Evolutionary conservation across 2,329 filamentous ascomycete species (phyloP).

Genomic region (Aspergillus sp.): DNA sequence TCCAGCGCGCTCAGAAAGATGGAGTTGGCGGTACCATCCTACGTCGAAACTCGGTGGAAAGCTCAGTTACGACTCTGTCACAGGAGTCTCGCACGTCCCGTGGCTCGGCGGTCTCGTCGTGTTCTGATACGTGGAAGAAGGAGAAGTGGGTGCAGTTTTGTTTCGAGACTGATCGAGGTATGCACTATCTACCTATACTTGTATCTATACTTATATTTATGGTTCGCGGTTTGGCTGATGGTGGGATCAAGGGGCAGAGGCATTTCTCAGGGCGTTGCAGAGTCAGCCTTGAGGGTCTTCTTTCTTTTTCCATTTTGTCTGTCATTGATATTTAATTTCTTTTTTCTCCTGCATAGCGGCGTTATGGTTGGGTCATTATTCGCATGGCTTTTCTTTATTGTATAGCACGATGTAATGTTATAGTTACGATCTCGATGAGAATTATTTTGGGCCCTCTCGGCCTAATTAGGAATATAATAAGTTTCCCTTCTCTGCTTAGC

Average conservation of each 20-base stretch:
- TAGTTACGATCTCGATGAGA: too few species aligned
- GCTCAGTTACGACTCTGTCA: conserved; percentile 2
- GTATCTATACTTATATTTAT: too few species aligned
- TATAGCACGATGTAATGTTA: too few species aligned
- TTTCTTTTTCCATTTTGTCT: too few species aligned
- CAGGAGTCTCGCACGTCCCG: conserved; percentile 4
- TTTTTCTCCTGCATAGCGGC: too few species aligned
- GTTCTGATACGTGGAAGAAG: background rate
- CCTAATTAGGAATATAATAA: too few species aligned
- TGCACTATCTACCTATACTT: background rate
- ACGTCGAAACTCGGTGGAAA: conserved; percentile 12
- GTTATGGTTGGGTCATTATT: too few species aligned
- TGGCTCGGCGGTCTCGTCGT: background rate
- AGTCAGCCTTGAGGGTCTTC: too few species aligned
- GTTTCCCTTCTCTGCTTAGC: too few species aligned
- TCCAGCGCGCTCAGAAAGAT: background rate
- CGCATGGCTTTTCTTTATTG: too few species aligned
- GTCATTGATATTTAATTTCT: too few species aligned
- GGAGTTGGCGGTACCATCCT: background rate
- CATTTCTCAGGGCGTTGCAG: background rate
- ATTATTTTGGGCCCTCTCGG: too few species aligned
- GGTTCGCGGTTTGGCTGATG: background rate
- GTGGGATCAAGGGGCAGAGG: background rate
- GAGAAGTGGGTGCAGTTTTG: conserved; percentile 6
- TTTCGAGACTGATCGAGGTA: conserved; percentile 5